Evolutionary conservation across 495 filamentous ascomycete genomes (phyloP), one percentile per base, ranked within the genome.

Genomic region (Penicillium coffeae): DNA sequence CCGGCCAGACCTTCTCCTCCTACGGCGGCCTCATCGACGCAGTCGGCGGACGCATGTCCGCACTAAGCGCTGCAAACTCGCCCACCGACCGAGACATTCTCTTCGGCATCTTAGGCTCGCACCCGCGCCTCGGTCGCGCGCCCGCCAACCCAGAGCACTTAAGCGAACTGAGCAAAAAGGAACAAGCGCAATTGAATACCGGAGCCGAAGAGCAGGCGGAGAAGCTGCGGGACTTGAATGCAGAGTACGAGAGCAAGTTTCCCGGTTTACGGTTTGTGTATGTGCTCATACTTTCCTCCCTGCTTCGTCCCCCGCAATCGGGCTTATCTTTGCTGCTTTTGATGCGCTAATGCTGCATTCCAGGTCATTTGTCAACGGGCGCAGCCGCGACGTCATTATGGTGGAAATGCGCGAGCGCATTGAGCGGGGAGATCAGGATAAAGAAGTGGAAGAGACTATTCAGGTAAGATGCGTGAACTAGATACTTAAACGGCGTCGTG

Each of bases 251-350:
- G 68, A 72, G 68, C 33, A 76, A 56, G 37, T 98, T 94, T 69
- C 89, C 89, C 7, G 87, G 92, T 3, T 61, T 97, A 62, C 73
- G 84, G 71, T 96, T 95, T 75, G 88, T 96, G 76, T 87, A 80
- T 41, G 82, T 33, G 22, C 12, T 34, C 18, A 10, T 20, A 16
- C 39, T 19, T 19, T 32, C 12, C 15, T 38, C 25, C 42, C 49
- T 39, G 30, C 5, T 10, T 10, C 19, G 5, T 16, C 13, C 41
- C 47, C 43, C 37, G 25, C 25, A 10, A 30, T 30, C 25, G 7
- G 35, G 45, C 22, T 6, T 48, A 41, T 48, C 45, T 8, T 45
- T 45, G 5, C 33, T 25, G 0, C 36, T 51, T 47, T 43, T 21
- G 45, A 42, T 42, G 12, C 25, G 27, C 27, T 57, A 42, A 64